Base-by-base conservation (phyloP, 495 filamentous ascomycete species). In the Margaritispora aquatica region DNA sequence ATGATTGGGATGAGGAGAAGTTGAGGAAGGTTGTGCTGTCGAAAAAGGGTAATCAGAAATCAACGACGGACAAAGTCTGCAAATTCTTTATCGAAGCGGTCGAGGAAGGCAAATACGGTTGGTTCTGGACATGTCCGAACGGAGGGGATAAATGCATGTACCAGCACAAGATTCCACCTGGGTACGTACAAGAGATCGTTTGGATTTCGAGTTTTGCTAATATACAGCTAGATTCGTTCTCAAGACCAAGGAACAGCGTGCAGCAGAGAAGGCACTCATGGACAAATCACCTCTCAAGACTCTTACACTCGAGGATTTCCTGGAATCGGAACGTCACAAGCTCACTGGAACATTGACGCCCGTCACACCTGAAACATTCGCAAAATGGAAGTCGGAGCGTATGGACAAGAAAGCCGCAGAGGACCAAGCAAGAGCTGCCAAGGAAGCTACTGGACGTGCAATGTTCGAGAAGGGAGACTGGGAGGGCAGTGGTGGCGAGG, bases 131-230 rank as follows among this genome's bases (percentile, higher is more conserved):
- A 34, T 99, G 94, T 84, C 94, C 94, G 51, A 97, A 97, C 72
- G 92, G 90, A 59, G 95, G 90, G 54, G 86, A 99, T 73, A 88
- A 96, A 74, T 99, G 94, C 87, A 97, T 92, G 88, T 99, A 99
- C 69, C 90, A 88, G 73, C 94, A 99, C 71, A 90, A 87, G 60
- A 82, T 99, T 68, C 94, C 94, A 60, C 85, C 92, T 68, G 94
- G 94, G 86, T 93, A 81, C 70, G 85, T 80, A 36, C 8, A 23
- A 50, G 13, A 27, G 17, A 9, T 21, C 20, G 23, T 55, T 24
- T 17, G 10, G 15, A 34, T 59, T 17, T 24, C 46, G 22, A 23
- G 20, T 15, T 17, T 57, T 63, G 53, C 65, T 76, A 69, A 77
- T 46, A 51, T 10, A 21, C 46, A 34, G 55, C 46, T 61, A 95